phyloP scores from a whole-genome alignment of 2,329 filamentous ascomycete species.

The Cladosporium sp. region DNA sequence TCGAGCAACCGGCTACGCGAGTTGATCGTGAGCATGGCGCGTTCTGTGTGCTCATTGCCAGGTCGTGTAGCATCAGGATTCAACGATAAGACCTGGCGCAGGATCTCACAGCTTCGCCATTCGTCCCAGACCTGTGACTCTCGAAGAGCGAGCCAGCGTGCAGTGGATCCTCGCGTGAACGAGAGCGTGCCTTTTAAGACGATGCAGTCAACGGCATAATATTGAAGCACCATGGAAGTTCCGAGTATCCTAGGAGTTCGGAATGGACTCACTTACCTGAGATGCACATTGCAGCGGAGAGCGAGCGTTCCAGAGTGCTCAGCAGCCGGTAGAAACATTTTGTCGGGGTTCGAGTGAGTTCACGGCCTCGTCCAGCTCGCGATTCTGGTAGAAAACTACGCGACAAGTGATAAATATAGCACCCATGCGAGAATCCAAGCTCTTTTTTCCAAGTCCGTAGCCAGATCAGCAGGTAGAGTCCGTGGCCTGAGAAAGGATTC shows the following conservation, averaged over 20 bases:
- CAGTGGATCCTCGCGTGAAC: neutral
- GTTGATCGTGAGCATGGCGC: neutral
- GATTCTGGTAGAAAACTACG: neutral
- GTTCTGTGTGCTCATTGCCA: neutral
- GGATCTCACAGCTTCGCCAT: neutral
- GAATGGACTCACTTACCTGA: neutral
- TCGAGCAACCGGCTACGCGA: conserved; percentile 12
- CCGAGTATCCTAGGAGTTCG: neutral
- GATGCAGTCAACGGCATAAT: neutral
- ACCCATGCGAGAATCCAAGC: neutral
- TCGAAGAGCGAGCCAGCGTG: neutral
- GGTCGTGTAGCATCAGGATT: neutral
- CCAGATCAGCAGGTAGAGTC: neutral
- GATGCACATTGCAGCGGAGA: neutral
- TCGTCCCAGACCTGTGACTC: neutral
- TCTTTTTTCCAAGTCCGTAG: neutral
- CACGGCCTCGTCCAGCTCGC: neutral
- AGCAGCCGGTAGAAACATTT: neutral
- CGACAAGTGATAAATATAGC: neutral
- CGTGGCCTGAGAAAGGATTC: neutral
- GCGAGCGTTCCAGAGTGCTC: neutral
- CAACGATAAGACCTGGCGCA: neutral
- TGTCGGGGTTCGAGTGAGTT: neutral
- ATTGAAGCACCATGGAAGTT: neutral
- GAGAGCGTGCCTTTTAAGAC: neutral